Percentiles rank a stretch among this genome's conserved stretches.
phyloP scores from a whole-genome alignment of 345 rosid species.

The Aurinia saxatilis region DNA sequence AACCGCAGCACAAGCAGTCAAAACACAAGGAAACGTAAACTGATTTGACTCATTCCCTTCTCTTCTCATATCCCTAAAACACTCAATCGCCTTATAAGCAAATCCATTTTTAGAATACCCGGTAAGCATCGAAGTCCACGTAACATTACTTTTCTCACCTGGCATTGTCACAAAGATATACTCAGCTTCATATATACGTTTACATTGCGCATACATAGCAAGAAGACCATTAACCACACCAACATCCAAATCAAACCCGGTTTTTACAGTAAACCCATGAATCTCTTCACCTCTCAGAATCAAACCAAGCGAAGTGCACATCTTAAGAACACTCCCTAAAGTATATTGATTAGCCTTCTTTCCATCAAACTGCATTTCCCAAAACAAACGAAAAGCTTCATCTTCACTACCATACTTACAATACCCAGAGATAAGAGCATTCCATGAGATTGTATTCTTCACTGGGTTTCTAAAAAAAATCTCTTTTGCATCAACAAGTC shows the following conservation, averaged over 20 bases:
- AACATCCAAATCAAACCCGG: constrained; percentile 41
- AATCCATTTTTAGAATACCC: constrained; percentile 62
- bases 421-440: constrained; percentile 73
- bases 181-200: constrained; percentile 63
- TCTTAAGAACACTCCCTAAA: constrained; percentile 59
- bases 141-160: constrained; percentile 43
- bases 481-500: constrained; percentile 46
- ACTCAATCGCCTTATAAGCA: constrained; percentile 49
- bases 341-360: constrained; percentile 49
- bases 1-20: constrained; percentile 62
- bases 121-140: constrained; percentile 87
- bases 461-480: constrained; percentile 43
- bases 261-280: constrained; percentile 60
- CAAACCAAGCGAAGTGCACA: constrained; percentile 41
- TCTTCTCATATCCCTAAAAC: constrained; percentile 50
- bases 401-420: constrained; percentile 37
- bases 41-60: constrained; percentile 61
- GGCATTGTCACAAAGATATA: constrained; percentile 39
- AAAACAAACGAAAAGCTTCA: constrained; percentile 58
- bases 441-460: constrained; percentile 71
- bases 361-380: constrained; percentile 66
- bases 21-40: constrained; percentile 68
- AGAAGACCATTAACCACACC: constrained; percentile 72
- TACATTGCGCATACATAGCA: constrained; percentile 74
- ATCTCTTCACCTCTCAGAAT: constrained; percentile 59